Percentiles rank a stretch among this genome's conserved stretches.
These are phyloP conservation scores for Pseudomassariella vexata DNA, from an alignment of 2,329 filamentous ascomycete species.

Conservation along the genomic window DNA sequence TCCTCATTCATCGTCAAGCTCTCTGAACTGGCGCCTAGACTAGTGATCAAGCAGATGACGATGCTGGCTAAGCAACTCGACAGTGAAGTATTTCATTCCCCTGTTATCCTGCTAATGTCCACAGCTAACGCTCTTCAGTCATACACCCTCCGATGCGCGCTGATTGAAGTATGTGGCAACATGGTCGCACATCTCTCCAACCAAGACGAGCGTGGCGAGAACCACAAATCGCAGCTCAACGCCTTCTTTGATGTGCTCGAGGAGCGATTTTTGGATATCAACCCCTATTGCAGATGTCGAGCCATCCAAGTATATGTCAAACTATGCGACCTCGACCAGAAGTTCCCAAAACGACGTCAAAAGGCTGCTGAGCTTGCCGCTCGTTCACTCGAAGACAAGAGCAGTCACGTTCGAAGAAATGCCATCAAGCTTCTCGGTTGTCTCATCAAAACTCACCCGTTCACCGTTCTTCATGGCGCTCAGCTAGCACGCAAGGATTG, in stretches of 20 bases:
- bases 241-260: slow-evolving; percentile 96
- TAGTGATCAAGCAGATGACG: slow-evolving; percentile 97
- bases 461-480: slow-evolving; percentile 84
- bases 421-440: slow-evolving; percentile 87
- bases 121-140: slow-evolving; percentile 44
- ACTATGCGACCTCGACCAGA: slow-evolving; percentile 90
- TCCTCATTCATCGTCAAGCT: slow-evolving; percentile 90
- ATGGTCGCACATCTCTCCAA: slow-evolving; percentile 86
- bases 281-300: slow-evolving; percentile 90
- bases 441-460: slow-evolving; percentile 90
- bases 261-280: slow-evolving; percentile 92
- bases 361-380: slow-evolving; percentile 81
- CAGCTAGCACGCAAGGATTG: slow-evolving; percentile 82
- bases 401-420: slow-evolving; percentile 92
- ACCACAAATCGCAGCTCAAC: slow-evolving; percentile 90
- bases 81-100: slow-evolving; percentile 62
- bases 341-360: slow-evolving; percentile 88
- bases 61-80: slow-evolving; percentile 91
- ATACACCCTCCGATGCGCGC: slow-evolving; percentile 84
- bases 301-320: slow-evolving; percentile 90
- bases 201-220: slow-evolving; percentile 85
- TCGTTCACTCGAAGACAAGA: slow-evolving; percentile 92
- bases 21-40: slow-evolving; percentile 81
- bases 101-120: not conserved
- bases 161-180: slow-evolving; percentile 97